These are phyloP conservation scores for Globisporangium perplexum DNA, from an alignment of 352 stramenopile species.

Conservation along the genomic window DNA sequence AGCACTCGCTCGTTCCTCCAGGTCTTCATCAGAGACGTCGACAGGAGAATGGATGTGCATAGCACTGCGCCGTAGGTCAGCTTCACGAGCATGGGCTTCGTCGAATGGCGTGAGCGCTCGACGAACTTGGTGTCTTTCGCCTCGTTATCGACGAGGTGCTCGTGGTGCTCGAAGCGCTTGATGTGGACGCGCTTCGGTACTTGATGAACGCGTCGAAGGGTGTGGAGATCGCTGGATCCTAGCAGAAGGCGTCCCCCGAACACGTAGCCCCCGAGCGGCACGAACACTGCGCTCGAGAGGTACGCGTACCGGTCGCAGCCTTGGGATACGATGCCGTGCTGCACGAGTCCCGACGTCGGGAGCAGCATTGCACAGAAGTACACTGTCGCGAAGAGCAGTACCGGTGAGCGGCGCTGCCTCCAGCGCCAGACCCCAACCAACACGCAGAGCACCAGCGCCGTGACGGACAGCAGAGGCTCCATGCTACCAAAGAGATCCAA, in stretches of 20 bases:
- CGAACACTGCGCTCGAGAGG: slow-evolving; percentile 34
- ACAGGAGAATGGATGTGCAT: slow-evolving; percentile 18
- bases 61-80: slow-evolving; percentile 1
- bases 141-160: not conserved
- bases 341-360: slow-evolving; percentile 55
- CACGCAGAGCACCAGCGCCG: slow-evolving; percentile 12
- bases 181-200: too few relatives aligned
- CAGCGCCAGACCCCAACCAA: not conserved
- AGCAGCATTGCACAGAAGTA: slow-evolving; percentile 48
- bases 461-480: slow-evolving; percentile 30
- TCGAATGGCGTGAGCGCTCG: not conserved
- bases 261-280: slow-evolving; percentile 26
- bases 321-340: slow-evolving; percentile 60
- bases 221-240: not conserved
- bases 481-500: slow-evolving; percentile 20
- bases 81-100: not conserved
- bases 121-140: not conserved
- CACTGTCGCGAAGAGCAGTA: slow-evolving; percentile 20
- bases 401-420: slow-evolving; percentile 4
- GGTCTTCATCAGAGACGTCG: slow-evolving; percentile 15
- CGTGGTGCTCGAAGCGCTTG: not conserved
- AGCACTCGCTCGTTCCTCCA: slow-evolving; percentile 37
- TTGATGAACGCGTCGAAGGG: not conserved
- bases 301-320: slow-evolving; percentile 64
- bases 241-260: slow-evolving; percentile 15